phyloP scores from a whole-genome alignment of 148 eudicot genomes.

The Camellia sinensis region DNA sequence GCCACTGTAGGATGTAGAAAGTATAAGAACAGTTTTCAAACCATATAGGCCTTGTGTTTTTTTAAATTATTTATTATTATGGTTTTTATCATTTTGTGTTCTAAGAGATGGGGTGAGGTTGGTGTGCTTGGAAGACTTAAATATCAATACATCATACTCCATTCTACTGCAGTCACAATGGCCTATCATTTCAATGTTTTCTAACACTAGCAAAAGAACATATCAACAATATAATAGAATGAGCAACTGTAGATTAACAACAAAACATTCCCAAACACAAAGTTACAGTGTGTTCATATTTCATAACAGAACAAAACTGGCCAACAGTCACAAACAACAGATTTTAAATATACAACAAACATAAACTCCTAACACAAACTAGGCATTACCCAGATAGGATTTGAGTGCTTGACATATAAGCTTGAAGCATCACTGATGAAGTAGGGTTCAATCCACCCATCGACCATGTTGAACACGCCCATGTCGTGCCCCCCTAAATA shows the following conservation, averaged over 20 bases:
- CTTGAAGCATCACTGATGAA: slow-evolving; percentile 7
- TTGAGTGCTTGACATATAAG: not conserved
- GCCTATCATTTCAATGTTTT: too few species aligned
- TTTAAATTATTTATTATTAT: too few species aligned
- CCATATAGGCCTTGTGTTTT: too few species aligned
- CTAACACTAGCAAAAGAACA: too few species aligned
- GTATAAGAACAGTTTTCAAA: too few species aligned
- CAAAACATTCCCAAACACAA: slow-evolving; percentile 5
- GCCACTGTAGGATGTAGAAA: too few species aligned
- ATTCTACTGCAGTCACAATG: too few species aligned
- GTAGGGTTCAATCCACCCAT: not conserved
- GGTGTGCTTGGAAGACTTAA: too few species aligned
- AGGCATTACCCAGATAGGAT: slow-evolving; percentile 24
- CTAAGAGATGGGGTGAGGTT: too few species aligned
- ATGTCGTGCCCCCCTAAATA: slow-evolving; percentile 5
- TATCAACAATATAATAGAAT: not conserved
- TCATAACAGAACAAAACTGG: not conserved
- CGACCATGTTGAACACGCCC: slow-evolving; percentile 14
- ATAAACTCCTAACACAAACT: slow-evolving; percentile 9
- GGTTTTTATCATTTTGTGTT: too few species aligned
- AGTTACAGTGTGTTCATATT: not conserved
- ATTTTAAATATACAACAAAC: not conserved
- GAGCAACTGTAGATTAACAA: not conserved
- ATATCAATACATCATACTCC: too few species aligned
- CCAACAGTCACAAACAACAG: not conserved